These are phyloP conservation scores for Chlorella variabilis DNA, from an alignment of 163 green algal genomes.

Conservation along the genomic window DNA sequence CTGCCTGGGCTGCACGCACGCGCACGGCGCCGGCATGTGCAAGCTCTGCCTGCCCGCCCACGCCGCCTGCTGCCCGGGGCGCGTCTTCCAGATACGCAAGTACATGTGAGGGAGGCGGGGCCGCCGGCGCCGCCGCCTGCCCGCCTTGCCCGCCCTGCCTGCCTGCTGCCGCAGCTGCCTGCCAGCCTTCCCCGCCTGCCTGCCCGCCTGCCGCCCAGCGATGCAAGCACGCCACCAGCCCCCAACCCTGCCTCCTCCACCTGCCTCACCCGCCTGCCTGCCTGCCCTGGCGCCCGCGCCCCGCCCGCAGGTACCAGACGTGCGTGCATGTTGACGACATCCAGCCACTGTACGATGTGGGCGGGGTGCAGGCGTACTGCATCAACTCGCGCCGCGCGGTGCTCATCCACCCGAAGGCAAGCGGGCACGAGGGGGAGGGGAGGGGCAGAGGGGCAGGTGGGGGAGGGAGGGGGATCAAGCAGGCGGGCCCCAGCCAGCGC, in stretches of 20 bases:
- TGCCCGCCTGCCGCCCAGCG: not conserved
- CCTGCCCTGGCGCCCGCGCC: not conserved
- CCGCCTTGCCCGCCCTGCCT: not conserved
- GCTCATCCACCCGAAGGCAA: slow-evolving; percentile 50
- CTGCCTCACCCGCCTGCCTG: not conserved
- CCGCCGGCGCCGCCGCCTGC: too few species aligned
- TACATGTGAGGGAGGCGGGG: slow-evolving; percentile 39
- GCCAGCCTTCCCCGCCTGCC: not conserved
- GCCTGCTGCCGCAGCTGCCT: not conserved
- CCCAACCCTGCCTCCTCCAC: too few species aligned
- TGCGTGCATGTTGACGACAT: slow-evolving; percentile 52
- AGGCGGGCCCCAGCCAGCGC: too few species aligned
- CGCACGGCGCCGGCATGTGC: slow-evolving; percentile 27
- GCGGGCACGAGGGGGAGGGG: not conserved
- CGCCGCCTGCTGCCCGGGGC: slow-evolving; percentile 21
- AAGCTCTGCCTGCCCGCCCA: slow-evolving; percentile 47
- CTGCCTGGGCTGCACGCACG: slow-evolving; percentile 40
- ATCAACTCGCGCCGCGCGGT: slow-evolving; percentile 53
- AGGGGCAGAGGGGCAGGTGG: not conserved
- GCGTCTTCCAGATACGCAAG: slow-evolving; percentile 48
- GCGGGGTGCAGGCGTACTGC: slow-evolving; percentile 53
- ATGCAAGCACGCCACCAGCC: too few species aligned
- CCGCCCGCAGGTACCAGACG: slow-evolving; percentile 44
- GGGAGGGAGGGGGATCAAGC: too few species aligned
- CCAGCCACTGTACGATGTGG: slow-evolving; percentile 39